Evolutionary conservation across 2,329 filamentous ascomycete species (phyloP), one percentile per base, ranked within the genome.

Genomic region (Phoma herbarum): DNA sequence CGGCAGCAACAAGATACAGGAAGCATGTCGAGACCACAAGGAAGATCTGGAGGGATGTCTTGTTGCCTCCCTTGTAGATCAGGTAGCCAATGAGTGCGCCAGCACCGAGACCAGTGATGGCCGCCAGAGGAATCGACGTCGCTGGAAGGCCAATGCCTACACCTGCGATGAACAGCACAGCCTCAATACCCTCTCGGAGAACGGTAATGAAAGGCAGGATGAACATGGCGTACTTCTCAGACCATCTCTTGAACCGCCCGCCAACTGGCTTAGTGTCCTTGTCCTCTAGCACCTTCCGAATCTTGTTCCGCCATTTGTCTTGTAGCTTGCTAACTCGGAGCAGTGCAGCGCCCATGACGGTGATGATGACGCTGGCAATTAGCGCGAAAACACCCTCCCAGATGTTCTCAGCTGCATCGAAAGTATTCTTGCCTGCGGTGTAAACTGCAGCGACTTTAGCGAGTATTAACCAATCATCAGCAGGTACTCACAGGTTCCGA

Each of bases 141-240:
- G 91, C 91, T 0, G 92, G 91, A 3, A 90, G 82, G 0, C 88
- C 86, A 53, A 96, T 87, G 3, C 90, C 89, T 4, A 97, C 92
- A 20, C 92, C 93, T 16, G 91, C 91, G 52, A 96, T 87, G 75
- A 96, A 96, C 66, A 96, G 85, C 33, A 96, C 89, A 0, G 90
- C 91, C 75, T 97, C 93, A 28, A 96, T 85, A 2, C 92, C 93
- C 75, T 96, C 92, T 33, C 93, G 84, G 14, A 96, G 79, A n/a
- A 95, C 90, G 0, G 92, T 96, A 73, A 96, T 84, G 77, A 96
- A 96, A 1, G 93, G 93, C 53, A 96, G 81, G 44, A 91, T 77
- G 75, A 96, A 95, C 90, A 96, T 92, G 71, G 88, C 87, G 72
- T 96, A 95, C 75, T 90, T 92, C 75, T 93, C 89, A 20, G 83